Base-by-base conservation (phyloP, 805 yeast genomes). In the Ogataea pini region DNA sequence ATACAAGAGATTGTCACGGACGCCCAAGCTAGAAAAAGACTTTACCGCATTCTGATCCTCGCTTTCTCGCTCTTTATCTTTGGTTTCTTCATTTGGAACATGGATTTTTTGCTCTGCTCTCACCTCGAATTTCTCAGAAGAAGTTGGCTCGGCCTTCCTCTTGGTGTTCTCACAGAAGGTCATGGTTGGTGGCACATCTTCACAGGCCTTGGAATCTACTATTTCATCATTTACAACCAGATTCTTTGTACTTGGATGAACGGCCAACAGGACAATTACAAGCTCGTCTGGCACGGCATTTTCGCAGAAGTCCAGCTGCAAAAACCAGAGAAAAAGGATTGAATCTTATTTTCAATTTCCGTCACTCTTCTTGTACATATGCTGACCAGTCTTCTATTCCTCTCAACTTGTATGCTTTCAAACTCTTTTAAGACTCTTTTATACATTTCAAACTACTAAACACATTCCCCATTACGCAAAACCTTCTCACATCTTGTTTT, bases 181-280 rank as follows among this genome's bases (percentile, higher is more conserved):
- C 98, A 92, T 61, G 96, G 96, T 19, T 92, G 97, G 97, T 92
- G 98, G 98, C 98, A 92, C 63, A 70, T 87, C 9, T 75, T 87
- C 54, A 87, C 94, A 0, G 96, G 96, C 0, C 71, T 82, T 17
- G 96, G 97, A 1, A 94, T 92, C 9, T 92, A 92, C 67, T 85
- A 76, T 63, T 91, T 89, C 69, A 77, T 91, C 55, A 82, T 86
- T 3, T 89, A 86, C 62, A 77, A 86, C 60, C 91, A 89, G 70
- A 80, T 86, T 54, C 70, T 91, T 52, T 76, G 92, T 56, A 71
- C 85, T 27, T 82, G 84, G 67, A 76, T 89, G 62, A 72, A 73
- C 13, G 83, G 82, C 4, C 69, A 71, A n/a, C 78, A 79, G 22
- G 68, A 76, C 22, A 72, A 78, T 27, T 91, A 80, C 63, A 67